These are phyloP conservation scores for Alternaria gansuensis DNA, from an alignment of 2,329 filamentous ascomycete species.

Conservation along the genomic window DNA sequence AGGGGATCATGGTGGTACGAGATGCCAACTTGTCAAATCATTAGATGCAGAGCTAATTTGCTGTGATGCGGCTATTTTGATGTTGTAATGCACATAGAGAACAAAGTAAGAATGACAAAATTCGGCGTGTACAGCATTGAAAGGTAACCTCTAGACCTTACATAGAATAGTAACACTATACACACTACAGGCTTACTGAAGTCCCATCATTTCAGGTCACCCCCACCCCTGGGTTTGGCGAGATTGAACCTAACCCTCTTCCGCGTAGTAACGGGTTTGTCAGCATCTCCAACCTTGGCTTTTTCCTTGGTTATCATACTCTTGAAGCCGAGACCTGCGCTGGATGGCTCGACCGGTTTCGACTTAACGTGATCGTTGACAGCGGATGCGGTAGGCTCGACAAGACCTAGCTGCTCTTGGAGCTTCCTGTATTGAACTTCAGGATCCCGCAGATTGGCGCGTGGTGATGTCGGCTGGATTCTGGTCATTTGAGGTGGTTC, in stretches of 20 bases:
- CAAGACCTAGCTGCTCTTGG: conserved; percentile 23
- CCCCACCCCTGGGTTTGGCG: not conserved
- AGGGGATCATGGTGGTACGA: not conserved
- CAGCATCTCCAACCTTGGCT: not conserved
- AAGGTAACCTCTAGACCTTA: not conserved
- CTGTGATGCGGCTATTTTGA: not conserved
- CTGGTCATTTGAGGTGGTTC: not conserved
- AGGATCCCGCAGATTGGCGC: conserved; percentile 13
- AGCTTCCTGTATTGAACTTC: conserved; percentile 26
- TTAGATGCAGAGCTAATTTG: not conserved
- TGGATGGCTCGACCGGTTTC: not conserved
- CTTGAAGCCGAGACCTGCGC: conserved; percentile 8
- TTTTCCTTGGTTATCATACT: conserved; percentile 8
- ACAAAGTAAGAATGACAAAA: no score
- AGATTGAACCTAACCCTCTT: conserved; percentile 6
- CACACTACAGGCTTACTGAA: not conserved
- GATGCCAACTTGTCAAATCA: not conserved
- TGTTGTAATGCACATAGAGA: not conserved
- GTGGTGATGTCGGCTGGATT: not conserved
- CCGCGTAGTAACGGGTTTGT: not conserved
- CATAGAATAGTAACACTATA: not conserved
- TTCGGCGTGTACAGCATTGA: no score
- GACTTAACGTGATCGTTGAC: not conserved
- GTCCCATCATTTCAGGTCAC: not conserved
- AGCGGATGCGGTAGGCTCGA: not conserved